phyloP scores from a whole-genome alignment of 108 stramenopile genomes.

The Nannochloropsis gaditana region DNA sequence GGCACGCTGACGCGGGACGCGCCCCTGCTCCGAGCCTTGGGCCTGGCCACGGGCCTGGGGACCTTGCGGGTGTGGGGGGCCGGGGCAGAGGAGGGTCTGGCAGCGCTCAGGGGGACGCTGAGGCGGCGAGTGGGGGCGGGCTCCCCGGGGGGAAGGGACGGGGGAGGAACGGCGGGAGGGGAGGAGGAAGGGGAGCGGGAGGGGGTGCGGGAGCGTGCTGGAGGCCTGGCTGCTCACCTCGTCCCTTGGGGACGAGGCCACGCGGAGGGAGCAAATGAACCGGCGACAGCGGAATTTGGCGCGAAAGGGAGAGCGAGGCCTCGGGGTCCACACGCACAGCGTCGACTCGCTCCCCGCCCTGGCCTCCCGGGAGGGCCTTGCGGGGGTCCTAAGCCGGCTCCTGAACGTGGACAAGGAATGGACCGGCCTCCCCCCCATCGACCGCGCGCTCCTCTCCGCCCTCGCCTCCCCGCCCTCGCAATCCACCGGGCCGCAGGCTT shows the following conservation, averaged over 20 bases:
- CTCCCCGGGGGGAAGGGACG: background rate
- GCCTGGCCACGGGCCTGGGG: background rate
- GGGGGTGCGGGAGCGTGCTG: background rate
- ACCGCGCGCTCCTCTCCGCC: background rate
- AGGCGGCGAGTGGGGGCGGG: background rate
- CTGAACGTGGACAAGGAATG: background rate
- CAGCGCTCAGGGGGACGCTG: background rate
- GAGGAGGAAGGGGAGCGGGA: slow-evolving; percentile 9
- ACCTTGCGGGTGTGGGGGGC: background rate
- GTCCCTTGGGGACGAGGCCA: background rate
- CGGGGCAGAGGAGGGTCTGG: background rate
- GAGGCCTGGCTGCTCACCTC: background rate
- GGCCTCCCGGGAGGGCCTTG: background rate
- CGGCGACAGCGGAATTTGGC: background rate
- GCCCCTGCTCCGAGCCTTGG: background rate
- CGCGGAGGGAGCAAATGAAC: background rate
- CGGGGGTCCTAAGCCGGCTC: background rate
- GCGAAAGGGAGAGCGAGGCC: too few species aligned
- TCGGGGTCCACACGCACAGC: too few species aligned
- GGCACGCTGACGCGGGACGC: background rate
- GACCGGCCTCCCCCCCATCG: background rate
- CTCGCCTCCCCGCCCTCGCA: background rate
- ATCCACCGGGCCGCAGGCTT: background rate
- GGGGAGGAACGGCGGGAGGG: background rate
- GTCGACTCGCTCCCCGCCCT: background rate